Evolutionary conservation across 2,329 filamentous ascomycete species (phyloP), one percentile per base, ranked within the genome.

Genomic region (Cordyceps sp.): DNA sequence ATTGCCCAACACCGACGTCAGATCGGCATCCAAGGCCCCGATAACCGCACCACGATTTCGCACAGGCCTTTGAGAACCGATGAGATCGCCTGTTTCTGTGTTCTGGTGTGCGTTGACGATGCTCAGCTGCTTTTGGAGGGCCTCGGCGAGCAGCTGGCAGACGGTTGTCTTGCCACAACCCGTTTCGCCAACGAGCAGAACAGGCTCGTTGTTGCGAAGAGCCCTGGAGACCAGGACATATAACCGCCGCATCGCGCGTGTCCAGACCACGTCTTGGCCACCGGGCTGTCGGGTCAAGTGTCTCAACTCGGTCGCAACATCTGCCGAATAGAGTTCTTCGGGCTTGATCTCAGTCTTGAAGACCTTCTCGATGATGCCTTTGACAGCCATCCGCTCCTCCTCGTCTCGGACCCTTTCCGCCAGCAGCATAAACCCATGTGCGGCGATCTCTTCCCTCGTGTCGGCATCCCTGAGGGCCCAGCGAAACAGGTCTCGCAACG

Each of bases 51-150:
- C 72, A 26, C 86, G 73, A 50, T 96, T 96, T 39, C 92, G 71
- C 16, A 96, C 72, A 4, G 90, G 90, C 37, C 90, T 65, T 52
- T 98, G 90, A 4, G 90, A 90, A 40, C 90, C 90, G 41, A 99
- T 96, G 10, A 99, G 64, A 53, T 99, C 90, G 13, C 90, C 88
- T 0, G 92, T 96, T 52, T 99, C 92, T 0, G 90, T 86, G 42
- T 98, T 99, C 43, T 96, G 88, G 54, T 99, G 92, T 3, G 92
- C 90, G 49, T 98, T 99, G 46, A 98, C 78, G 43, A 88, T 90
- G 42, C 86, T 76, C 25, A 99, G 61, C 39, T 81, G 63, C 45
- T 78, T 84, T 13, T 65, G 62, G 39, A 83, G 67, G 4, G 82
- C 78, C 46, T 93, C 79, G 4, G 90, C 85, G 33, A 96, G 67